Evolutionary conservation across 129 eudicot species (phyloP), one percentile per base, ranked within the genome.

Genomic region (Flaveria ramosissima): DNA sequence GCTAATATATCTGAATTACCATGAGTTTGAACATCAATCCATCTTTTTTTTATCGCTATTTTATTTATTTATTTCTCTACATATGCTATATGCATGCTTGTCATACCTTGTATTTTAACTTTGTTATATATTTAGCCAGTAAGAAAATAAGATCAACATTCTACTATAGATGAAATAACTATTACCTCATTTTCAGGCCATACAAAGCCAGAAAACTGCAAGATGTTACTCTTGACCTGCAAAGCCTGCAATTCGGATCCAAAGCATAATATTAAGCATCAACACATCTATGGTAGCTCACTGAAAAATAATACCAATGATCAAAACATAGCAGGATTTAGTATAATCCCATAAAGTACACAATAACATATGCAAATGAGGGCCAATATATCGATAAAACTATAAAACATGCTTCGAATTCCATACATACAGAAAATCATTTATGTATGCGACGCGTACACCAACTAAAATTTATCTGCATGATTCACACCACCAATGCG

Each of bases 161-260:
- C 73, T 64, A 73, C 64, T 51, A 70, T 16, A 36, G 21, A 21
- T 36, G 64, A 72, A 73, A 52, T 57, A 36, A 47, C 15, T 41
- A 43, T 76, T 86, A 95, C 99, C 96, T 92, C 99, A 80, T 92
- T 86, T 12, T 81, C 94, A 78, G 78, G 85, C 92, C 94, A 92
- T 14, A 86, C 96, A 85, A 89, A 95, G 65, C 99, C 99, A 81
- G 99, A 95, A 86, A 92, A 95, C 80, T 82, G 86, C 62, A 87
- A 89, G 51, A 95, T 86, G 74, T 95, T 88, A 52, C 65, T 85
- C 89, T 95, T 95, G 72, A 92, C 19, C 80, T 86, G 90, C 46
- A 82, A 69, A 39, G 97, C 96, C 99, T 95, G 96, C 87, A 83
- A 77, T 26, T 78, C n/a, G 53, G 77, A 71, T 47, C 47, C 65